Percentiles rank a stretch among this genome's conserved stretches.
Evolutionary conservation across 2,329 filamentous ascomycete species (phyloP).

Genomic region (Magnaporthales sp.): DNA sequence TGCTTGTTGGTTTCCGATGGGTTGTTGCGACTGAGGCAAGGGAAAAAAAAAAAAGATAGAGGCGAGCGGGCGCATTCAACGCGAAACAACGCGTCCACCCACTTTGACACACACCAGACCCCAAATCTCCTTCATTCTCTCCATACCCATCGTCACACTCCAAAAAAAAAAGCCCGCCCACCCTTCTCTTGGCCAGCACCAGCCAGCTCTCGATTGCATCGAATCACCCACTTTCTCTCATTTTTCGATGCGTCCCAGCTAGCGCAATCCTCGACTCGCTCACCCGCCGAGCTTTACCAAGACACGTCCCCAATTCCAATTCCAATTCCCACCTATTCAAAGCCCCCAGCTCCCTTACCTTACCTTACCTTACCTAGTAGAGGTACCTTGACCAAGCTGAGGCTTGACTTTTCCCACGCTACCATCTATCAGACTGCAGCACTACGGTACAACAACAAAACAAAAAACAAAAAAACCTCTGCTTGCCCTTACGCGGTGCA

Average conservation of each 20-base stretch:
- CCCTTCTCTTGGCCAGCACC: neutral
- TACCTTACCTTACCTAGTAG: neutral
- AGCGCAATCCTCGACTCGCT: neutral
- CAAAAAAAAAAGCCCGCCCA: neutral
- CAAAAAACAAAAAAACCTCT: neutral
- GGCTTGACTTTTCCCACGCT: neutral
- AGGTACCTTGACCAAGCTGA: neutral
- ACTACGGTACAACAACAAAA: neutral
- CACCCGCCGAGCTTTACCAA: neutral
- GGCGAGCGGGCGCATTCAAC: conserved; percentile 4
- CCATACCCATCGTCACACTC: neutral
- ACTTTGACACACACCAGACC: conserved; percentile 1
- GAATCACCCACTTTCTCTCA: neutral
- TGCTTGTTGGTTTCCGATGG: neutral
- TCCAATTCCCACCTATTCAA: neutral
- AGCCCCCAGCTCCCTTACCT: neutral
- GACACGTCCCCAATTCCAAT: neutral
- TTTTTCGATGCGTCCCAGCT: neutral
- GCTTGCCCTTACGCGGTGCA: neutral
- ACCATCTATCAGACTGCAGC: neutral
- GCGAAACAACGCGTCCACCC: conserved; percentile 5
- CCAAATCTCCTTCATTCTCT: neutral
- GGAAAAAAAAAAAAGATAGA: neutral
- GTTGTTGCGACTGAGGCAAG: neutral
- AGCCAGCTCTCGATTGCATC: neutral